Evolutionary conservation across 148 eudicot species (phyloP), one percentile per base, ranked within the genome.

Genomic region (Diospyros lotus): DNA sequence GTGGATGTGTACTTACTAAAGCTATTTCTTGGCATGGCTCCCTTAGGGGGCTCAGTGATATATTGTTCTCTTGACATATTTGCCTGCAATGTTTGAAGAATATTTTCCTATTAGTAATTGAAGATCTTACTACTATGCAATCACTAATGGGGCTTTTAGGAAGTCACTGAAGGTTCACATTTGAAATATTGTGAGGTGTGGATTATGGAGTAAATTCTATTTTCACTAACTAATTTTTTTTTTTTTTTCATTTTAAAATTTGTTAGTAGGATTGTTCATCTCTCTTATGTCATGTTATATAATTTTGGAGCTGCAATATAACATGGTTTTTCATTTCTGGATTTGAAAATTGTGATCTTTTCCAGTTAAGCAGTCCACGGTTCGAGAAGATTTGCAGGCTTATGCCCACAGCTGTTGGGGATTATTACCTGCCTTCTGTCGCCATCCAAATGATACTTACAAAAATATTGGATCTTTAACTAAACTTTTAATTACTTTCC

Each of bases 351-450:
- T 82, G 56, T 75, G 77, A 53, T 76, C 58, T 81, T 85, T 79
- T 80, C 74, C 91, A 93, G 97, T 79, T 79, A 89, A 88, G 84
- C 91, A 87, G 75, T 80, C 88, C 66, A 83, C 71, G 78, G 83
- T 78, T 80, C 78, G 83, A 77, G 74, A 84, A 82, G 93, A 86
- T 78, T 85, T 94, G 87, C 89, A 83, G 92, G 88, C 91, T 75
- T 79, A 80, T 79, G 88, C 87, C 77, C 85, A 61, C 76, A 86
- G 75, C 43, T 78, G 87, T 72, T 92, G 95, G 97, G 90, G 88
- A 73, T 84, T 94, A 42, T 83, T 94, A 79, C 95, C 97, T 76
- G 93, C 96, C 77, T 91, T 94, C 66, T 94, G 97, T 84, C 89
- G 88, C 67, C 59, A 81, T 75, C 97, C 98, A 50, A 81, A 71